Base-by-base conservation (phyloP, 192 early-diverging fungal genomes). In the Podila minutissima region DNA sequence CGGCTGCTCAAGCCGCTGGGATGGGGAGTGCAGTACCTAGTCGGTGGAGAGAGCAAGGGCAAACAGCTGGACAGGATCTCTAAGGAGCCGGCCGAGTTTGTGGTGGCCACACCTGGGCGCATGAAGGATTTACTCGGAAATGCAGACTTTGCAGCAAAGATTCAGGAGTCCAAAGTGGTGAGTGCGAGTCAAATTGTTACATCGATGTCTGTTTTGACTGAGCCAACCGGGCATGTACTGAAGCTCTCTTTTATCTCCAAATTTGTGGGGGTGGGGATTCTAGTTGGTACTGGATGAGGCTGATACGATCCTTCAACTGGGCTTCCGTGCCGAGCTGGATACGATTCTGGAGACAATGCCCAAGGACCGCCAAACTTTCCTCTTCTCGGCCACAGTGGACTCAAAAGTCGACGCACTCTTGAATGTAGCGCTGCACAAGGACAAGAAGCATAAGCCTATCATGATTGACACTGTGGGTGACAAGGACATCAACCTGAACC, bases 71-170 rank as follows among this genome's bases (percentile, higher is more conserved):
- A 72, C 41, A 49, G 64, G 9, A 72, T 94, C 20, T 60, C 72
- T 11, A 74, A 84, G n/a, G 82, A 72, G 4, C 86, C 90, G 49
- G 84, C 85, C 2, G 97, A 99, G 68, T 91, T 97, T 69, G 88
- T 99, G 24, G 94, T 99, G 29, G 97, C 93, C 19, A 99, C 98
- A 1, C 98, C 98, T 1, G 98, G 98, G 20, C 92, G 98, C 35
- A 67, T 99, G n/a, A 90, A 92, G 29, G 94, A 95, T 65, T 82
- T 95, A 74, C 62, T 95, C 35, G 29, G 66, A 6, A 89, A 86
- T 65, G 73, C 62, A 12, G 66, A 84, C 31, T 93, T 92, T 72
- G 71, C 55, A 35, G 67, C 37, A 63, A 84, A 67, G 79, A 82
- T 51, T 66, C 83, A n/a, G 59, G 74, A 49, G 37, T 87, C 41